phyloP scores from a whole-genome alignment of 1,284 basidiomycete species.

The Chiua sp. region DNA sequence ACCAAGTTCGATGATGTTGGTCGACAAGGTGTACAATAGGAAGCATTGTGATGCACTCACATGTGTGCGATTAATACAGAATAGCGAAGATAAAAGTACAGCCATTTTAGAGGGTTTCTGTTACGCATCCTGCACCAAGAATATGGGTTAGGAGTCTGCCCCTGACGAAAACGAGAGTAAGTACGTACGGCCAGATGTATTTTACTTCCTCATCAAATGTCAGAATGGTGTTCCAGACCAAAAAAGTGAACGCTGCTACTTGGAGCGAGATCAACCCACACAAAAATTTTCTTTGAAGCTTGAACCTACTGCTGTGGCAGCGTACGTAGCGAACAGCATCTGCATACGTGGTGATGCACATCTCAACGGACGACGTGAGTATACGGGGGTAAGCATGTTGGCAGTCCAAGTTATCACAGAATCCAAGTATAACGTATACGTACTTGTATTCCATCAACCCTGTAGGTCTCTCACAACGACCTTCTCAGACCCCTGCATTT shows the following conservation, averaged over 20 bases:
- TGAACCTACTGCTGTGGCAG: conserved; percentile 20
- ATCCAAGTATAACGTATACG: not conserved
- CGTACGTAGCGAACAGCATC: conserved; percentile 8
- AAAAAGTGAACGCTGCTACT: conserved; percentile 17
- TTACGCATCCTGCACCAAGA: conserved; percentile 21
- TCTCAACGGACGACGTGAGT: not conserved
- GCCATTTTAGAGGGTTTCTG: conserved; percentile 25
- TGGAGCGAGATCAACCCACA: not conserved
- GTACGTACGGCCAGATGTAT: conserved; percentile 28
- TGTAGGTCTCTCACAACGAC: conserved; percentile 5
- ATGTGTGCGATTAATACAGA: conserved; percentile 11
- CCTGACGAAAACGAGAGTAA: not conserved
- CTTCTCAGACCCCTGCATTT: not conserved
- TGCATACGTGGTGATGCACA: not conserved
- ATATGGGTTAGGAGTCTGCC: not conserved
- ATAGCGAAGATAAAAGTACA: conserved; percentile 28
- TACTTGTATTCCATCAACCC: not conserved
- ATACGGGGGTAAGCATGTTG: not conserved
- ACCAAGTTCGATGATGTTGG: not conserved
- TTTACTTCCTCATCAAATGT: conserved; percentile 26
- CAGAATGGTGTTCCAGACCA: conserved; percentile 21
- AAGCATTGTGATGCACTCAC: conserved; percentile 12
- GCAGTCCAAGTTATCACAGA: not conserved
- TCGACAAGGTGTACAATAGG: not conserved
- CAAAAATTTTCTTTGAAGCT: not conserved